Conservation (phyloP, 1,139 yeast species). For the Pichia sp. region DNA sequence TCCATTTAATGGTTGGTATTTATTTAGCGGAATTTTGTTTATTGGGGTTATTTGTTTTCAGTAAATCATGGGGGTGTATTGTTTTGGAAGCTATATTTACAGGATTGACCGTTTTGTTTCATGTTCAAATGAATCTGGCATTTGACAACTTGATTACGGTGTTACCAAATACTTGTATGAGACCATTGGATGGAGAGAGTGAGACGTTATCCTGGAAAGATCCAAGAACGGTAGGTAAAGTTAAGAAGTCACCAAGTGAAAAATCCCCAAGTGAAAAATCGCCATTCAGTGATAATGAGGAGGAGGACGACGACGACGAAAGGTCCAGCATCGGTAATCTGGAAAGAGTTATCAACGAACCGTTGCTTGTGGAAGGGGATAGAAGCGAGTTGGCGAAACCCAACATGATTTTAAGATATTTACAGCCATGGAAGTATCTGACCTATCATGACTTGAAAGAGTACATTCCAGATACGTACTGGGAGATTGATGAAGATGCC, state of each 20-base stretch:
- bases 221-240: not conserved
- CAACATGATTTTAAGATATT: conserved; percentile 21
- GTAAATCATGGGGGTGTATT: conserved; percentile 38
- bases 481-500: conserved; percentile 35
- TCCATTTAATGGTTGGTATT: conserved; percentile 71
- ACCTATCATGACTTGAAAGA: conserved; percentile 31
- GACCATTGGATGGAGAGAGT: conserved; percentile 61
- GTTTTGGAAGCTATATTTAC: conserved; percentile 41
- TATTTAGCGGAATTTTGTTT: conserved; percentile 75
- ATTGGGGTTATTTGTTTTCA: conserved; percentile 65
- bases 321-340: too few relatives aligned
- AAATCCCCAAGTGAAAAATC: conserved; percentile 8
- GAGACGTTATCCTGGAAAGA: conserved; percentile 46
- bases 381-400: conserved; percentile 16
- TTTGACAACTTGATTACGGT: conserved; percentile 51
- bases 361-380: conserved; percentile 29
- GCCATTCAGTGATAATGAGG: conserved; percentile 19
- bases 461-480: conserved; percentile 31
- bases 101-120: conserved; percentile 34
- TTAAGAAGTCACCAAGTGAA: not conserved
- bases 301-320: not conserved
- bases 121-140: conserved; percentile 32
- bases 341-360: conserved; percentile 23
- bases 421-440: conserved; percentile 30
- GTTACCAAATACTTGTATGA: conserved; percentile 65